Conservation (phyloP, 768 basidiomycete genomes). For the Atractiella rhizophila region DNA sequence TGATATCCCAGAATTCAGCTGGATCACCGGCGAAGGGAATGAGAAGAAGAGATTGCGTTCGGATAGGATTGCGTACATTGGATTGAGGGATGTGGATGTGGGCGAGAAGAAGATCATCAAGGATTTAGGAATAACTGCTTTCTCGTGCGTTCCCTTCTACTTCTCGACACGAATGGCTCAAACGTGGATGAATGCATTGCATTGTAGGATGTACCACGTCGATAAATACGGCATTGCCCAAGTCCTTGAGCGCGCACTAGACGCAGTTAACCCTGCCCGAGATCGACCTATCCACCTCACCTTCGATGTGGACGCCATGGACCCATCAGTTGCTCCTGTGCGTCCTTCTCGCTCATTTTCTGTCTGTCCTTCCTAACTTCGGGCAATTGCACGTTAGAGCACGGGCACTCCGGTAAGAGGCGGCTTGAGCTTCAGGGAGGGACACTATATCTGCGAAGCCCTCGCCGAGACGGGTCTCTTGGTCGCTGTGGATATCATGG, state of each 20-base stretch:
- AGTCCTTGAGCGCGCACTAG: slow-evolving; percentile 87
- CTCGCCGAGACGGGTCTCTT: slow-evolving; percentile 76
- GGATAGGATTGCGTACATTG: slow-evolving; percentile 76
- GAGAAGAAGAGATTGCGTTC: slow-evolving; percentile 42
- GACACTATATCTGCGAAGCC: slow-evolving; percentile 91
- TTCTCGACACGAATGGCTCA: background rate
- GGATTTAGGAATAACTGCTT: no score
- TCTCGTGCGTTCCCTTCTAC: slow-evolving; percentile 8
- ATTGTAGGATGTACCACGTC: slow-evolving; percentile 68
- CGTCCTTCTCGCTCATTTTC: slow-evolving; percentile 28
- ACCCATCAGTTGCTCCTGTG: slow-evolving; percentile 91
- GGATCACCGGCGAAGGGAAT: no score
- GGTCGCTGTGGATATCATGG: slow-evolving; percentile 84
- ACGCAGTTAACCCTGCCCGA: slow-evolving; percentile 67
- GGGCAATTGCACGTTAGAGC: background rate
- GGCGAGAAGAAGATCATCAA: slow-evolving; percentile 69
- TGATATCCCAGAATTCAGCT: slow-evolving; percentile 21
- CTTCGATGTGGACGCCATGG: slow-evolving; percentile 51
- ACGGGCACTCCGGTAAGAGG: slow-evolving; percentile 39
- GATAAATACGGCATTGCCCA: slow-evolving; percentile 33
- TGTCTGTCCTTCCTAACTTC: background rate
- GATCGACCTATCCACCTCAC: slow-evolving; percentile 73
- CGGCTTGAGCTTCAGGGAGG: slow-evolving; percentile 84
- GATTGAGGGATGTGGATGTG: slow-evolving; percentile 71
- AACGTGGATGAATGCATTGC: slow-evolving; percentile 56